These are phyloP conservation scores for Fusarium circinatum DNA, from an alignment of 2,329 filamentous ascomycete species.

Conservation along the genomic window DNA sequence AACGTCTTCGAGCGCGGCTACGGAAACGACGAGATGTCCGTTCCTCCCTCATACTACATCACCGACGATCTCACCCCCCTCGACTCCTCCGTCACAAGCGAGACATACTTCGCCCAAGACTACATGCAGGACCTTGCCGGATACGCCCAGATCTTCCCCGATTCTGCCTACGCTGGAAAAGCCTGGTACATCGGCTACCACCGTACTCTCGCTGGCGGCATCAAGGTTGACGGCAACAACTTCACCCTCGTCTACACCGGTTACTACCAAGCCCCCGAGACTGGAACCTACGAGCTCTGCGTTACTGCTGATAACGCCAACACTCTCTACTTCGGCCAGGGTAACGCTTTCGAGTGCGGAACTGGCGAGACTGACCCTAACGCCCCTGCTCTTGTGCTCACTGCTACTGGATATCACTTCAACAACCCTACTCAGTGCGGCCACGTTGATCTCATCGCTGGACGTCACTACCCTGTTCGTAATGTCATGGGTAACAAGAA, in stretches of 20 bases:
- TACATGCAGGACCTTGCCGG: not conserved
- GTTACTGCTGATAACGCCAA: constrained; percentile 38
- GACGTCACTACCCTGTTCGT: constrained; percentile 33
- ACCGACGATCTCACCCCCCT: constrained; percentile 19
- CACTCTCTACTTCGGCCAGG: constrained; percentile 36
- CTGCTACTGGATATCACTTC: constrained; percentile 8
- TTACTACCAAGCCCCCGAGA: constrained; percentile 26
- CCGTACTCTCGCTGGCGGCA: constrained; percentile 8
- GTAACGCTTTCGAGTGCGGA: constrained; percentile 32
- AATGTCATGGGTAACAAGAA: constrained; percentile 36
- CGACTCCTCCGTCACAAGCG: not conserved
- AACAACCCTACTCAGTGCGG: constrained; percentile 33
- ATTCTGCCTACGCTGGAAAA: not conserved
- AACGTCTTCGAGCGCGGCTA: constrained; percentile 34
- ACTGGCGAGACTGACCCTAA: constrained; percentile 19
- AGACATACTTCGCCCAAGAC: not conserved
- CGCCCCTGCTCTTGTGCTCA: constrained; percentile 1
- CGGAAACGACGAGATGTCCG: constrained; percentile 26
- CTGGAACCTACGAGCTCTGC: constrained; percentile 34
- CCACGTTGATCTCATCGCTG: constrained; percentile 17
- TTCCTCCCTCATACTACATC: constrained; percentile 39
- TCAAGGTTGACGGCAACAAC: constrained; percentile 39
- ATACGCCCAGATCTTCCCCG: not conserved
- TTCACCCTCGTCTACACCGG: constrained; percentile 39
- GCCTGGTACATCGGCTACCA: not conserved